These are phyloP conservation scores for Beauveria rudraprayagi DNA, from an alignment of 2,329 filamentous ascomycete species.

Conservation along the genomic window DNA sequence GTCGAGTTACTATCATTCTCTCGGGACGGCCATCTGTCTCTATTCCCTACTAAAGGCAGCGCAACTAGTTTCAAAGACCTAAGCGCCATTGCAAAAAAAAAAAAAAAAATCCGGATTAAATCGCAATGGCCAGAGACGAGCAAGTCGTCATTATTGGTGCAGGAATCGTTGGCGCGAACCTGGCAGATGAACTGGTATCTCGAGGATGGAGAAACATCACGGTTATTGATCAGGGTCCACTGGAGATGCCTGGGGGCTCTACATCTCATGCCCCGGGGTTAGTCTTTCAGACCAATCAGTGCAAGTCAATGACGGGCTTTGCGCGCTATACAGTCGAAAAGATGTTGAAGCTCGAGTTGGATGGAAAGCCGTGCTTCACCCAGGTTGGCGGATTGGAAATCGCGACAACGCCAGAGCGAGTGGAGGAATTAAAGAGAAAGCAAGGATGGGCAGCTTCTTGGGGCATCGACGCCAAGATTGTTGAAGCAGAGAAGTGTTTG, in stretches of 20 bases:
- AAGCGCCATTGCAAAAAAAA: background rate
- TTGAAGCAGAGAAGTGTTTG: constrained; percentile 44
- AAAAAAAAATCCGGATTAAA: constrained; percentile 12
- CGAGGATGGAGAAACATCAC: constrained; percentile 57
- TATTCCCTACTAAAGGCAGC: background rate
- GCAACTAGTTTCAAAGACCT: background rate
- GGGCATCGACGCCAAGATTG: constrained; percentile 47
- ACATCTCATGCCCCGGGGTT: constrained; percentile 58
- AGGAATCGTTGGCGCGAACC: constrained; percentile 55
- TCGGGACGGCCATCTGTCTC: background rate
- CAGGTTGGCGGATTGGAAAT: constrained; percentile 56
- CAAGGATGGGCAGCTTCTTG: constrained; percentile 53
- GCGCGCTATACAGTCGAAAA: constrained; percentile 57
- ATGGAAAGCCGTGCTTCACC: constrained; percentile 43
- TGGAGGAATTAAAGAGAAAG: constrained; percentile 55
- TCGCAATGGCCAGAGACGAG: constrained; percentile 26
- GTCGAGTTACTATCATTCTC: background rate
- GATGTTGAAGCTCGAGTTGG: constrained; percentile 39
- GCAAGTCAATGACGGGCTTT: constrained; percentile 49
- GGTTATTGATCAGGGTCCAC: constrained; percentile 55
- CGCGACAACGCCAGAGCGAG: constrained; percentile 49
- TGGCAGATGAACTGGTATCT: constrained; percentile 55
- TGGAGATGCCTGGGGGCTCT: constrained; percentile 55
- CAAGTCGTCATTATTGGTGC: constrained; percentile 54
- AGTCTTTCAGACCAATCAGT: constrained; percentile 54